These are phyloP conservation scores for Alternaria triticina DNA, from an alignment of 2,329 filamentous ascomycete species.

Conservation along the genomic window DNA sequence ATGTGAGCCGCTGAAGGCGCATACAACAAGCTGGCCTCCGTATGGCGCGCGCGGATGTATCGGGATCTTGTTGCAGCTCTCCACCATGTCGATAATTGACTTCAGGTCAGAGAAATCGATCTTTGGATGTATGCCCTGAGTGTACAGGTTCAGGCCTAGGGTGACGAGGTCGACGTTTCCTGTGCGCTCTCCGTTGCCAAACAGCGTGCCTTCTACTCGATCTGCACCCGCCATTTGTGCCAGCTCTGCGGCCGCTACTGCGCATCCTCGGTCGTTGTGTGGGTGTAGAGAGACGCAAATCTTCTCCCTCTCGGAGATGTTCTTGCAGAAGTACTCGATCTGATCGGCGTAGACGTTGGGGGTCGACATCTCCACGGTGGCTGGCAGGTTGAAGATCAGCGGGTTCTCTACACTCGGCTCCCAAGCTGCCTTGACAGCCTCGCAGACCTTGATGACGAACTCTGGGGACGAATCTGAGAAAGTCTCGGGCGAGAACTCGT, in stretches of 20 bases:
- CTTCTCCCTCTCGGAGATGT: slow-evolving; percentile 85
- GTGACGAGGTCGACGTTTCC: slow-evolving; percentile 96
- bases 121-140: slow-evolving; percentile 82
- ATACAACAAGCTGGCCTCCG: slow-evolving; percentile 88
- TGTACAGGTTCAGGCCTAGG: slow-evolving; percentile 91
- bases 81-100: slow-evolving; percentile 84
- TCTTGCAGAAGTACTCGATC: slow-evolving; percentile 91
- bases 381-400: slow-evolving; percentile 96
- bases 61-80: slow-evolving; percentile 93
- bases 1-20: slow-evolving; percentile 88
- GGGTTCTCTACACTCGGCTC: slow-evolving; percentile 77
- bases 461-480: slow-evolving; percentile 92
- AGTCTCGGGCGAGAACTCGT: slow-evolving; percentile 83
- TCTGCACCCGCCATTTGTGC: slow-evolving; percentile 97
- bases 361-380: slow-evolving; percentile 93
- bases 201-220: slow-evolving; percentile 90
- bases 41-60: slow-evolving; percentile 90
- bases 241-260: slow-evolving; percentile 86
- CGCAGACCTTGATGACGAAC: slow-evolving; percentile 81
- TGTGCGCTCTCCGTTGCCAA: slow-evolving; percentile 93
- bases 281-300: slow-evolving; percentile 89
- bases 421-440: slow-evolving; percentile 95
- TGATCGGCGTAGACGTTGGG: slow-evolving; percentile 96
- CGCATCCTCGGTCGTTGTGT: slow-evolving; percentile 93
- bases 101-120: slow-evolving; percentile 93